These are phyloP conservation scores for Teratosphaeria nubilosa DNA, from an alignment of 2,329 filamentous ascomycete species.

Conservation along the genomic window DNA sequence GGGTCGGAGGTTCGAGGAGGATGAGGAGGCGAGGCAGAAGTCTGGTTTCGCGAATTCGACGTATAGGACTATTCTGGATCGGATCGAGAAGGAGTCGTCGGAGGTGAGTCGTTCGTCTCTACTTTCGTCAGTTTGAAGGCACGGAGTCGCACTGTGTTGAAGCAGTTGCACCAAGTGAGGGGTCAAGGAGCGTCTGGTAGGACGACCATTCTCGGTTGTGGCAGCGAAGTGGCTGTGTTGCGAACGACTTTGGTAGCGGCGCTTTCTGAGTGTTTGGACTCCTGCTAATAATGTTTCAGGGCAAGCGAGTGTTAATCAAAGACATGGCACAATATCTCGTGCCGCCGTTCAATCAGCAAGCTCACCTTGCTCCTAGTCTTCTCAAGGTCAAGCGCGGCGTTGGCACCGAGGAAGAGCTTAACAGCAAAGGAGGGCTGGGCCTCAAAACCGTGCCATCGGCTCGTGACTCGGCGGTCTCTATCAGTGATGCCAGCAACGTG, in stretches of 20 bases:
- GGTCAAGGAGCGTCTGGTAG: not conserved
- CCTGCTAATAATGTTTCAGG: constrained; percentile 39
- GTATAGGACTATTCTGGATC: constrained; percentile 67
- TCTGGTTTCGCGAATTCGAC: constrained; percentile 62
- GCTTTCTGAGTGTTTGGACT: not conserved
- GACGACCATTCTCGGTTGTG: not conserved
- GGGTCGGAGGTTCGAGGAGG: constrained; percentile 64
- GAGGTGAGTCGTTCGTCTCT: constrained; percentile 48
- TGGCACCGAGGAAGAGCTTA: constrained; percentile 35
- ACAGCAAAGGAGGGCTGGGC: constrained; percentile 11
- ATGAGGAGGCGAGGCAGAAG: constrained; percentile 43
- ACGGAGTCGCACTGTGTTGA: not conserved
- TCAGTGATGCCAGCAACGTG: constrained; percentile 17
- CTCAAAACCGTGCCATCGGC: constrained; percentile 5
- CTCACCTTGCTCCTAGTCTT: constrained; percentile 70
- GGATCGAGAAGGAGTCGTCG: constrained; percentile 59
- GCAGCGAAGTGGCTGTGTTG: not conserved
- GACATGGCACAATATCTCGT: constrained; percentile 92
- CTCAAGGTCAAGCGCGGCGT: constrained; percentile 47
- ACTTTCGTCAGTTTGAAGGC: not conserved
- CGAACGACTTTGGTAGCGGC: not conserved
- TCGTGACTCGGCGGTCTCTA: constrained; percentile 22
- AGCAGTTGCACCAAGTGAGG: not conserved
- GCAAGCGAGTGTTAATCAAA: constrained; percentile 93
- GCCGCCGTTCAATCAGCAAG: constrained; percentile 58